Evolutionary conservation across 768 basidiomycete genomes (phyloP).

Genomic region (Leccinum subgranulosum): DNA sequence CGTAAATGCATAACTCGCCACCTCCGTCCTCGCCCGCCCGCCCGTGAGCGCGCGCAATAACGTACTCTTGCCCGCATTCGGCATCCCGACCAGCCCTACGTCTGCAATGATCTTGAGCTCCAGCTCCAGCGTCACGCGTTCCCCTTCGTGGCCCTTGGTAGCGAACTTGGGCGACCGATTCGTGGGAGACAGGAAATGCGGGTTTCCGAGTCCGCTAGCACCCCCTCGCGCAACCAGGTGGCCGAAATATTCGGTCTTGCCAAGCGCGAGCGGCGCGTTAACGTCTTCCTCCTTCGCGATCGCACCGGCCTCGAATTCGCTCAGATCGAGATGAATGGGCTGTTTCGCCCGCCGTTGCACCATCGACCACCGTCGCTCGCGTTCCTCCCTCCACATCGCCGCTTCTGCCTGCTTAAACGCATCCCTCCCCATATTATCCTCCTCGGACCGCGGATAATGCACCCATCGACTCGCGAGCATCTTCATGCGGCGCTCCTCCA

Average conservation of each 20-base stretch:
- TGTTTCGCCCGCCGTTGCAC: constrained; percentile 36
- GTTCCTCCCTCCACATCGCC: constrained; percentile 56
- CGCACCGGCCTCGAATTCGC: constrained; percentile 42
- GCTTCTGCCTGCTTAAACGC: constrained; percentile 72
- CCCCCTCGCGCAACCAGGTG: constrained; percentile 78
- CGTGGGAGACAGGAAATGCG: constrained; percentile 66
- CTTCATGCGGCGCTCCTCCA: constrained; percentile 47
- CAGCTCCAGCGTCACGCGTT: constrained; percentile 75
- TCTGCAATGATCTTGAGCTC: constrained; percentile 95
- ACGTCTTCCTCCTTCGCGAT: constrained; percentile 20
- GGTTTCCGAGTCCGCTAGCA: constrained; percentile 81
- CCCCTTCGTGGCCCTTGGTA: constrained; percentile 68
- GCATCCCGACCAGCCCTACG: constrained; percentile 94
- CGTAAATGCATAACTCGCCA: constrained; percentile 92
- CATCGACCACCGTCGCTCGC: constrained; percentile 50
- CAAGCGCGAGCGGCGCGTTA: constrained; percentile 58
- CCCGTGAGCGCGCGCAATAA: constrained; percentile 86
- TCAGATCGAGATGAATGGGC: constrained; percentile 61
- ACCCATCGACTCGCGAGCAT: constrained; percentile 72
- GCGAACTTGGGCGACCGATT: constrained; percentile 87
- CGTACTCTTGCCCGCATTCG: constrained; percentile 93
- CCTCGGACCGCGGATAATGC: constrained; percentile 69
- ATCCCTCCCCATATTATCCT: constrained; percentile 59
- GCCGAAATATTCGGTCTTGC: constrained; percentile 50
- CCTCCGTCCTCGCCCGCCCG: constrained; percentile 76